Evolutionary conservation across 1,139 yeast genomes (phyloP), one percentile per base, ranked within the genome.

Genomic region (Candida sanyaensis): DNA sequence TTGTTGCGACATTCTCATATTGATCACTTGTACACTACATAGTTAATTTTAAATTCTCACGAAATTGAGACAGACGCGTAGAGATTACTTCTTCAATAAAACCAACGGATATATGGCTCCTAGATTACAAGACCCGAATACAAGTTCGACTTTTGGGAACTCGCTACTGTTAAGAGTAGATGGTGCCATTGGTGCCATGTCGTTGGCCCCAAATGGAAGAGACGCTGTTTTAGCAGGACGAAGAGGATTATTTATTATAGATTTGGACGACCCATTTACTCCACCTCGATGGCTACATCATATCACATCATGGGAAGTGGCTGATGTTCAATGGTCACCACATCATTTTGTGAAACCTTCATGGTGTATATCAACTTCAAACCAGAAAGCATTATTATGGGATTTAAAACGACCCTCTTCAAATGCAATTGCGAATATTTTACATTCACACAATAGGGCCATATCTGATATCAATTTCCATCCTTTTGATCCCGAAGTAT

Each of bases 251-350:
- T 88, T 85, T 61, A 83, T 93, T 42, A 85, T 93, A n/a, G 98
- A 93, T 65, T 66, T 93, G 42, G 97, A 93, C 59, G 97, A 93
- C 64, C 98, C 98, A 0, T 92, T 90, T 66, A 84, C 95, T 0
- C 91, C 96, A 1, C 99, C 99, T 0, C 72, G 99, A 50, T 89
- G 96, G 91, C 77, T 93, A 27, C 96, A 86, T 49, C 97, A 93
- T 62, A 77, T 84, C 30, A 92, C 98, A 0, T 85, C 96, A 0
- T 95, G 99, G 99, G 98, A 93, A 65, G 99, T 93, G 2, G 97
- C 99, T 0, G 97, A 93, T 63, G 97, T 92, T 1, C 98, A 93
- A 64, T 93, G 99, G 98, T 89, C 96, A 3, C 97, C 98, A 0
- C 80, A 75, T 50, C 96, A 90, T 62, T 75, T 79, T 9, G 77